These are phyloP conservation scores for Scutellaria baicalensis DNA, from an alignment of 257 asterid genomes.

Conservation along the genomic window DNA sequence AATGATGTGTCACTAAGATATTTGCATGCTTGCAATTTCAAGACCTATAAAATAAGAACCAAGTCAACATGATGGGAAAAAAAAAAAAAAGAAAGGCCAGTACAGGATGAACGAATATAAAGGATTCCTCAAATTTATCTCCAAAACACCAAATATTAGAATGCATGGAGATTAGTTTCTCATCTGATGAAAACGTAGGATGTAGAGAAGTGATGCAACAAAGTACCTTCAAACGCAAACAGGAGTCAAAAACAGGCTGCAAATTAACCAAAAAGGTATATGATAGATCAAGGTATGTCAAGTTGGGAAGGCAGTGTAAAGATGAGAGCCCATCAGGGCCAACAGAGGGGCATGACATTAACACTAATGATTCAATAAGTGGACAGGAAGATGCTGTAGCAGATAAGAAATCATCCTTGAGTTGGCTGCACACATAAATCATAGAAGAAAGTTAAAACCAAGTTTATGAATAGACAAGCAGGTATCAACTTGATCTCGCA, in stretches of 20 bases:
- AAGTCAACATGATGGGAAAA: not conserved
- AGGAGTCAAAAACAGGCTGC: slow-evolving; percentile 78
- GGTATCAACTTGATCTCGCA: not conserved
- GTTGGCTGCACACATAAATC: slow-evolving; percentile 52
- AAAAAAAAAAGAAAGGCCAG: too few relatives aligned
- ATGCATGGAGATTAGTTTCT: not conserved
- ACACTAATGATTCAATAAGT: slow-evolving; percentile 69
- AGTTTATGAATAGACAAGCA: not conserved
- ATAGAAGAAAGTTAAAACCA: slow-evolving; percentile 7
- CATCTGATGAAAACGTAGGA: not conserved
- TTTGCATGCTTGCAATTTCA: slow-evolving; percentile 99
- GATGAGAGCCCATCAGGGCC: slow-evolving; percentile 80
- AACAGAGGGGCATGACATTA: slow-evolving; percentile 92
- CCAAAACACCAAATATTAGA: not conserved
- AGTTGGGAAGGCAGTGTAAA: slow-evolving; percentile 52
- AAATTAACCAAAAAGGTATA: slow-evolving; percentile 80
- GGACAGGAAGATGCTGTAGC: slow-evolving; percentile 82
- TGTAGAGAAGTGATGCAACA: not conserved
- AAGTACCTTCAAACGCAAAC: slow-evolving; percentile 69
- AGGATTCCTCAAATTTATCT: not conserved
- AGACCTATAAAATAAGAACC: slow-evolving; percentile 42
- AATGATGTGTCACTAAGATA: slow-evolving; percentile 71
- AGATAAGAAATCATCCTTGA: slow-evolving; percentile 84
- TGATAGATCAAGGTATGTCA: slow-evolving; percentile 83
- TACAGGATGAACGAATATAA: not conserved